Conservation (phyloP, 2,329 filamentous ascomycete species). For the Rutstroemia sp. region DNA sequence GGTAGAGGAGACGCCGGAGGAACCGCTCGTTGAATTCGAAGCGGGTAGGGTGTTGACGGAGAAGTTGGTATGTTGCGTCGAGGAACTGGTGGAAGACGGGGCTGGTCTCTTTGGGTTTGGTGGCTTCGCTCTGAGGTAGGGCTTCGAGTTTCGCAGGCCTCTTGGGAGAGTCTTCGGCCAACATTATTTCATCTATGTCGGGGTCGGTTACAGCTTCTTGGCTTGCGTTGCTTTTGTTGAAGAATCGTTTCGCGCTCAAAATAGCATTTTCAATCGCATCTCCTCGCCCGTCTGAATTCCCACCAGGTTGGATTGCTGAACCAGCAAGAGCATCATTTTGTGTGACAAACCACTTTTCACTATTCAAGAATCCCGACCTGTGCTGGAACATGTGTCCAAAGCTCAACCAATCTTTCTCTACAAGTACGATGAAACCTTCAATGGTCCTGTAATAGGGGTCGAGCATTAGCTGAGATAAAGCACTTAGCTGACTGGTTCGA, state of each 20-base stretch:
- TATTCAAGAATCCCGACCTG: conserved; percentile 78
- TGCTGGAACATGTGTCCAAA: conserved; percentile 98
- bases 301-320: conserved; percentile 52
- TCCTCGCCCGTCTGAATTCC: conserved; percentile 39
- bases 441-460: conserved; percentile 94
- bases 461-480: conserved; percentile 83
- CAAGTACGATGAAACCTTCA: conserved; percentile 85
- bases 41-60: conserved; percentile 75
- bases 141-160: conserved; percentile 29
- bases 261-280: conserved; percentile 84
- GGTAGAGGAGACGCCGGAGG: conserved; percentile 79
- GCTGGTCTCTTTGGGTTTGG: conserved; percentile 82
- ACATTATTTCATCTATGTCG: conserved; percentile 36
- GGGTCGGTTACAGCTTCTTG: conserved; percentile 51
- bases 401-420: conserved; percentile 97
- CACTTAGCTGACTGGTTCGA: conserved; percentile 88
- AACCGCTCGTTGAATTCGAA: conserved; percentile 98
- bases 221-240: conserved; percentile 70
- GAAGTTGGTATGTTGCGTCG: conserved; percentile 84
- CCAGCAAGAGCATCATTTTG: conserved; percentile 74
- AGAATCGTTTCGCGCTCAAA: conserved; percentile 79
- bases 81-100: conserved; percentile 98
- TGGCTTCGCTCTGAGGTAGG: conserved; percentile 49
- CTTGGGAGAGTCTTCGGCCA: conserved; percentile 27
- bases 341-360: conserved; percentile 88